Evolutionary conservation across 257 asterid genomes (phyloP).

Genomic region (Coffea eugenioides): DNA sequence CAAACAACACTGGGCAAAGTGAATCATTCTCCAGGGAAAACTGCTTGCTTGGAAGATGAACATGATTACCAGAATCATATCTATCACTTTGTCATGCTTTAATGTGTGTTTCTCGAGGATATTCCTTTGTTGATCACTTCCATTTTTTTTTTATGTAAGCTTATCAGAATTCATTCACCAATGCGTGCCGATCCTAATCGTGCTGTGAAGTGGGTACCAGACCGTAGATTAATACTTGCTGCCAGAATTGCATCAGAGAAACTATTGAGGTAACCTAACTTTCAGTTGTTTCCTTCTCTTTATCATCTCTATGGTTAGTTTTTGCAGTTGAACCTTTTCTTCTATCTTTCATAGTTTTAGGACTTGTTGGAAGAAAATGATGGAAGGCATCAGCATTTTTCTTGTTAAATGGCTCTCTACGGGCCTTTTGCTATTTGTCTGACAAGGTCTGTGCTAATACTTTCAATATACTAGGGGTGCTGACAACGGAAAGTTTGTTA

Average conservation of each 20-base stretch:
- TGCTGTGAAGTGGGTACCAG: conserved; percentile 73
- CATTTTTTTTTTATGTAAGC: conserved; percentile 37
- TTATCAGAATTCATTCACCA: conserved; percentile 91
- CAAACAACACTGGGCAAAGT: neutral
- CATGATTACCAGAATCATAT: neutral
- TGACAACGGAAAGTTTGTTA: neutral
- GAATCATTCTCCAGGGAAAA: neutral
- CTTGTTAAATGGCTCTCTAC: neutral
- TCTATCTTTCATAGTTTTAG: neutral
- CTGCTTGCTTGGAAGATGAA: neutral
- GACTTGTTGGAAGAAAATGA: neutral
- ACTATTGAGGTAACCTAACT: conserved; percentile 54
- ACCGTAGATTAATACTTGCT: conserved; percentile 54
- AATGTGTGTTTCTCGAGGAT: neutral
- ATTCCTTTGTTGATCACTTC: neutral
- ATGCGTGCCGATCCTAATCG: conserved; percentile 88
- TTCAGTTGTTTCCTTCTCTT: neutral
- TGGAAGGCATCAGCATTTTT: neutral
- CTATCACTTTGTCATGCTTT: neutral
- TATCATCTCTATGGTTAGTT: neutral
- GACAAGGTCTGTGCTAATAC: neutral
- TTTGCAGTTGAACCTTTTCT: neutral
- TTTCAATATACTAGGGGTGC: neutral
- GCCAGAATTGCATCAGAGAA: conserved; percentile 85
- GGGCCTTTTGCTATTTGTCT: neutral